Evolutionary conservation across 1,284 basidiomycete species (phyloP).

Genomic region (Lentinula novae-zelandiae): DNA sequence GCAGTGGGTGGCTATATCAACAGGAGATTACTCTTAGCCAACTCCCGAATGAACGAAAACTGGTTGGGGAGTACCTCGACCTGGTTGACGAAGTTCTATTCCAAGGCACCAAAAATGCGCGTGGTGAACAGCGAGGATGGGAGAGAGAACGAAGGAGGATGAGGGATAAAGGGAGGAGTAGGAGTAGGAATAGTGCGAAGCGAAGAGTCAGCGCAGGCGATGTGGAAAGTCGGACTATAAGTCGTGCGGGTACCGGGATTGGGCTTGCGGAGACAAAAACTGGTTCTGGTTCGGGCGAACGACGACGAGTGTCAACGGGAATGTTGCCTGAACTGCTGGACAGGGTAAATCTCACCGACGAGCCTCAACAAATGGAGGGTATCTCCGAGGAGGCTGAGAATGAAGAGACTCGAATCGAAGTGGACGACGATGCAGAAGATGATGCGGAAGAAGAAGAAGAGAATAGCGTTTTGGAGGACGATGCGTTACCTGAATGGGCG

Average conservation of each 20-base stretch:
- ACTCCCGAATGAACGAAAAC: constrained; percentile 51
- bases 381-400: constrained; percentile 50
- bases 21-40: constrained; percentile 56
- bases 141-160: constrained; percentile 45
- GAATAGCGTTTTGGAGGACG: constrained; percentile 43
- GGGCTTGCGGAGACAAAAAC: constrained; percentile 20
- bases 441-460: constrained; percentile 29
- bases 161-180: constrained; percentile 33
- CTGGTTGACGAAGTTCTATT: constrained; percentile 74
- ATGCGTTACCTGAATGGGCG: constrained; percentile 74
- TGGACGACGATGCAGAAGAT: constrained; percentile 7
- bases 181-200: constrained; percentile 32
- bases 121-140: constrained; percentile 51
- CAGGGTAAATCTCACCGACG: constrained; percentile 49
- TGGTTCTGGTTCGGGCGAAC: constrained; percentile 19
- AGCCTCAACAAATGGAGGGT: constrained; percentile 51
- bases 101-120: constrained; percentile 45
- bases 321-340: constrained; percentile 45
- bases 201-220: constrained; percentile 53
- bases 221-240: constrained; percentile 24
- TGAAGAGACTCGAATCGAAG: constrained; percentile 24
- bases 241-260: constrained; percentile 15
- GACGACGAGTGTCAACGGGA: constrained; percentile 52
- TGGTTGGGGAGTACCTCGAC: constrained; percentile 62
- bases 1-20: constrained; percentile 76